Conservation (phyloP, 2,329 filamentous ascomycete genomes). For the Balansia obtecta region DNA sequence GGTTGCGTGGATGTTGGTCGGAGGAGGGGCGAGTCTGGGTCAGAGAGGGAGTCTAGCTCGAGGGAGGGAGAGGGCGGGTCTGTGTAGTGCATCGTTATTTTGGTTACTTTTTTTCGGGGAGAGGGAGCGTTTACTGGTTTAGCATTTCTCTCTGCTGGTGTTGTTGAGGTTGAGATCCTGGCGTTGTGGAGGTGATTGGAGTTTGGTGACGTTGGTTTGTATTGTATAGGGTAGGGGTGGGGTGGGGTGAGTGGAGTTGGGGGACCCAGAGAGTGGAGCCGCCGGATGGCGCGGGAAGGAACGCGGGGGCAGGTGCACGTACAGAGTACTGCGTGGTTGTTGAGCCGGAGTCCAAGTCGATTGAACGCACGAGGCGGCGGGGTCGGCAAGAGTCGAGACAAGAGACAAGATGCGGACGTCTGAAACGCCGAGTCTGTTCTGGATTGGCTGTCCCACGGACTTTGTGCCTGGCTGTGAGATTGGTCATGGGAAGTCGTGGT, state of each 20-base stretch:
- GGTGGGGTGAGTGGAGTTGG: background rate
- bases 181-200: background rate
- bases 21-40: slow-evolving; percentile 6
- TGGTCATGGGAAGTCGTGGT: no score
- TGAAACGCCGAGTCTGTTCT: no score
- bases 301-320: no score
- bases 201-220: background rate
- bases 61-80: background rate
- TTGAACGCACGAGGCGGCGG: no score
- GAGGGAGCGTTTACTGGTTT: background rate
- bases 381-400: no score
- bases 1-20: background rate
- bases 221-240: background rate
- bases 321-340: no score
- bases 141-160: background rate
- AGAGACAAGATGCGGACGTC: no score
- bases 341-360: no score
- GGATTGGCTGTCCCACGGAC: no score
- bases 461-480: no score
- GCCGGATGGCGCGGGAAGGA: background rate
- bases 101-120: no score
- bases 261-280: background rate
- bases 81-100: background rate
- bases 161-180: background rate
- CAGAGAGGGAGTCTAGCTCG: slow-evolving; percentile 5